Base-by-base conservation (phyloP, 2,329 filamentous ascomycete species). In the Diplocarpon rosae region DNA sequence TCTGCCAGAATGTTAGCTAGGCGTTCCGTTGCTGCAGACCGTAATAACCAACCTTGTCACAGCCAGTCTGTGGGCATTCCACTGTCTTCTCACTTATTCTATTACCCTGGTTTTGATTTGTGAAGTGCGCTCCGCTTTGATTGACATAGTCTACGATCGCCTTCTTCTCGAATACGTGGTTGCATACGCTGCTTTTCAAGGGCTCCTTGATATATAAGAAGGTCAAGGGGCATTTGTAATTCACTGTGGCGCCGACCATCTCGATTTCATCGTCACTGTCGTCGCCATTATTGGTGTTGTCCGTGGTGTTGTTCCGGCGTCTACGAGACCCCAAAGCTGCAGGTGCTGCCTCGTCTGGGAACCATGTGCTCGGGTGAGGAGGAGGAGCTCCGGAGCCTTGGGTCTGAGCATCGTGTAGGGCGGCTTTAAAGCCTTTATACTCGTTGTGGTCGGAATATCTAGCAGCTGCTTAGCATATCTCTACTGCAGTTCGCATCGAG, bases 181-280 rank as follows among this genome's bases (percentile, higher is more conserved):
- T 78, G 66, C 84, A 89, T 52, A 75, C 74, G 12, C 59, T 65
- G 54, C 76, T 84, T 44, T 75, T 83, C 56, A 76, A 78, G 0
- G 84, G 84, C 42, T 85, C 72, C 34, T 68, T 65, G 66, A 86
- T 79, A 36, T 73, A 67, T 41, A 68, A 67, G 52, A 87, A 66
- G 0, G 82, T 83, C 15, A 89, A 61, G 0, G 83, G 82, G 56
- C 84, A 89, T 54, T 76, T 80, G 28, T 81, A 74, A 60, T 76
- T 82, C 42, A 79, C 69, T 4, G 71, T 73, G 50, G 79, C 77
- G 39, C 75, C 69, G 24, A 75, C 72, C 27, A 89, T 72, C 1
- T 80, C 72, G 17, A 89, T 68, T 34, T 89, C 84, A 15, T 84
- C 80, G 43, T 83, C 80, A 13, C 72, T 71, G 5, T 75, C 76